phyloP scores from a whole-genome alignment of 352 stramenopile genomes.

The Phytopythium sindhum region DNA sequence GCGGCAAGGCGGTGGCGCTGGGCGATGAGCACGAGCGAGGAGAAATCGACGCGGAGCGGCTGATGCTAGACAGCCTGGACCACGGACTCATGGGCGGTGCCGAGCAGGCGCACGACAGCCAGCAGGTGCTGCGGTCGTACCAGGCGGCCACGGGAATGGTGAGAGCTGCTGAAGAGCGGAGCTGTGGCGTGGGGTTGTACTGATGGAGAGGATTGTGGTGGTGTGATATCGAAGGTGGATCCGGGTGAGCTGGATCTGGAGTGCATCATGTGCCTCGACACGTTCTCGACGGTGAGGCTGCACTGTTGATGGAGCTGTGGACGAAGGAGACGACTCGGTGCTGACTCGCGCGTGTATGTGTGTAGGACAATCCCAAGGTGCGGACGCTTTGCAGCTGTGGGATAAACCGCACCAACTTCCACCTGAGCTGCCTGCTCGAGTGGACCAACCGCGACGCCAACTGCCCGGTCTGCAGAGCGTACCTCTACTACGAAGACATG shows the following conservation, averaged over 20 bases:
- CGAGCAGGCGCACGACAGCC: constrained; percentile 14
- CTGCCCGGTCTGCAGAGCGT: constrained; percentile 82
- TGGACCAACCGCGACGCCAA: constrained; percentile 84
- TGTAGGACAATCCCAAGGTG: constrained; percentile 71
- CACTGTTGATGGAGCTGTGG: not conserved
- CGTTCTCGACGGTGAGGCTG: constrained; percentile 39
- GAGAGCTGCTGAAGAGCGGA: constrained; percentile 4
- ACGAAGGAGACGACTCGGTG: not conserved
- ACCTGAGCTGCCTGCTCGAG: constrained; percentile 85
- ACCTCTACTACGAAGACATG: constrained; percentile 86
- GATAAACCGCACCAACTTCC: constrained; percentile 89
- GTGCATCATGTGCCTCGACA: constrained; percentile 87
- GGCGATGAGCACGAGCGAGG: constrained; percentile 11
- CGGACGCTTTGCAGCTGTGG: constrained; percentile 85
- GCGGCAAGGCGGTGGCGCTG: constrained; percentile 22
- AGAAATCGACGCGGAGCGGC: constrained; percentile 16
- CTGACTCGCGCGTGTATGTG: not conserved
- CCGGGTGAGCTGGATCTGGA: constrained; percentile 69
- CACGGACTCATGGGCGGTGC: constrained; percentile 21
- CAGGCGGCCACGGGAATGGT: constrained; percentile 60
- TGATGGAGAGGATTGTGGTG: constrained; percentile 2
- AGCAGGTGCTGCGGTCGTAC: constrained; percentile 66
- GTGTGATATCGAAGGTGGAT: constrained; percentile 30
- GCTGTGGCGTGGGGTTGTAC: not conserved
- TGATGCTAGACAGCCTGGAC: constrained; percentile 19